These are phyloP conservation scores for Curvularia eragrostidis DNA, from an alignment of 2,329 filamentous ascomycete genomes.

Conservation along the genomic window DNA sequence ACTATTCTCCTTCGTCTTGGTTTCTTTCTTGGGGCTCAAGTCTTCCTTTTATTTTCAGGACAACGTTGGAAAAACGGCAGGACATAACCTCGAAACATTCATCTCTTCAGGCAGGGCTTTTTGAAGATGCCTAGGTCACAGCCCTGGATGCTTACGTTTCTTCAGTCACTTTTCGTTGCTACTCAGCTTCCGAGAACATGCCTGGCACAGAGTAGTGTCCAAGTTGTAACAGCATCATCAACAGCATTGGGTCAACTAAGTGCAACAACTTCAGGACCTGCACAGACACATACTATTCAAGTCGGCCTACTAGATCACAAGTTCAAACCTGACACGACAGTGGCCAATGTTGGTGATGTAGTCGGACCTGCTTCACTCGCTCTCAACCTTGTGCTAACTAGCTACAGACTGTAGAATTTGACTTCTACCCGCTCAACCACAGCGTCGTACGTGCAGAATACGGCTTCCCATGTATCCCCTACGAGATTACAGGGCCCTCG, in stretches of 20 bases:
- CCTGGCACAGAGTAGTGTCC: constrained; percentile 17
- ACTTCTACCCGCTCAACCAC: constrained; percentile 53
- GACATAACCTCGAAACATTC: not conserved
- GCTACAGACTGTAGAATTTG: constrained; percentile 46
- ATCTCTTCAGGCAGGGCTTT: constrained; percentile 5
- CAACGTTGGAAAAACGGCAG: not conserved
- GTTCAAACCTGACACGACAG: constrained; percentile 49
- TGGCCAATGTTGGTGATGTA: constrained; percentile 50
- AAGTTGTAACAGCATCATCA: constrained; percentile 4
- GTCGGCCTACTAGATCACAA: constrained; percentile 50
- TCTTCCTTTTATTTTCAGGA: constrained; percentile 1
- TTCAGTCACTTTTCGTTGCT: not conserved
- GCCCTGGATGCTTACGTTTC: not conserved
- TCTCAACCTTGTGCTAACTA: constrained; percentile 2
- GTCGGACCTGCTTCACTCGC: constrained; percentile 4
- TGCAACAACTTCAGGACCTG: constrained; percentile 23
- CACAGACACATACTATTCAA: constrained; percentile 42
- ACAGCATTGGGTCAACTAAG: constrained; percentile 12
- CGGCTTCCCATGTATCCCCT: constrained; percentile 51
- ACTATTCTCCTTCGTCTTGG: constrained; percentile 2
- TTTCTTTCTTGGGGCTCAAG: constrained; percentile 10
- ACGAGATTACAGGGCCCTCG: constrained; percentile 38
- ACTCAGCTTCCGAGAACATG: constrained; percentile 9
- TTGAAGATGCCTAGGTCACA: not conserved
- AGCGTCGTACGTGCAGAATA: constrained; percentile 53